A percentile compares a stretch with the other conserved stretches of the same genome.
Evolutionary conservation across 2,329 filamentous ascomycete genomes (phyloP).

Genomic region (Periconia macrospinosa): DNA sequence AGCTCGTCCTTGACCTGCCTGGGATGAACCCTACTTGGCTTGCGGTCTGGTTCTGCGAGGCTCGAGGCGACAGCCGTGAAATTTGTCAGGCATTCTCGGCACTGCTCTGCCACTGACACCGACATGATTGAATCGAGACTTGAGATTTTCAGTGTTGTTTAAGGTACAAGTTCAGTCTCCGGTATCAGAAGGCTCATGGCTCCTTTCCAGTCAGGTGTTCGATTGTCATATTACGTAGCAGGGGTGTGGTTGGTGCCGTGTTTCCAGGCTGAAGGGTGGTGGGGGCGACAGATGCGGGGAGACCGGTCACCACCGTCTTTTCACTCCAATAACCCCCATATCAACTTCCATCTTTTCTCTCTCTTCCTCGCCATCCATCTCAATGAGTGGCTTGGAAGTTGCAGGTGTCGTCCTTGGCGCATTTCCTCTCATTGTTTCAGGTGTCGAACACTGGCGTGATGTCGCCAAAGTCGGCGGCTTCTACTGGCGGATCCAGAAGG

Average conservation of each 20-base stretch:
- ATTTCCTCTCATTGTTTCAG: conserved; percentile 19
- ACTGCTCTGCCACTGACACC: conserved; percentile 11
- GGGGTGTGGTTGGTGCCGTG: too few relatives aligned
- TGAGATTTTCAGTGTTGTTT: too few relatives aligned
- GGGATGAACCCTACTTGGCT: background rate
- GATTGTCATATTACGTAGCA: too few relatives aligned
- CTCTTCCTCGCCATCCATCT: background rate
- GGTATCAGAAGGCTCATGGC: too few relatives aligned
- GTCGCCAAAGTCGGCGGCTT: conserved; percentile 17
- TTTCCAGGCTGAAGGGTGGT: background rate
- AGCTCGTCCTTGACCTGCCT: conserved; percentile 11
- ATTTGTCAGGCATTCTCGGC: conserved; percentile 4
- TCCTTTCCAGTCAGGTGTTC: too few relatives aligned
- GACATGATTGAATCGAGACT: background rate
- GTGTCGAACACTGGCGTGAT: conserved; percentile 19
- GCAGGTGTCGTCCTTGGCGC: conserved; percentile 19
- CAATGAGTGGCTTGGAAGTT: conserved; percentile 22
- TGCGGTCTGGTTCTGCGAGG: background rate
- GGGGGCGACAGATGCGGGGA: conserved; percentile 2
- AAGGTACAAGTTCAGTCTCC: too few relatives aligned
- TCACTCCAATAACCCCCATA: too few relatives aligned
- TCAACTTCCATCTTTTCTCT: background rate
- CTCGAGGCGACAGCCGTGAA: conserved; percentile 6
- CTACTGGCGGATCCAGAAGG: conserved; percentile 15
- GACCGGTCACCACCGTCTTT: background rate